These are phyloP conservation scores for Huntiella bhutanensis DNA, from an alignment of 2,329 filamentous ascomycete genomes.

Conservation along the genomic window DNA sequence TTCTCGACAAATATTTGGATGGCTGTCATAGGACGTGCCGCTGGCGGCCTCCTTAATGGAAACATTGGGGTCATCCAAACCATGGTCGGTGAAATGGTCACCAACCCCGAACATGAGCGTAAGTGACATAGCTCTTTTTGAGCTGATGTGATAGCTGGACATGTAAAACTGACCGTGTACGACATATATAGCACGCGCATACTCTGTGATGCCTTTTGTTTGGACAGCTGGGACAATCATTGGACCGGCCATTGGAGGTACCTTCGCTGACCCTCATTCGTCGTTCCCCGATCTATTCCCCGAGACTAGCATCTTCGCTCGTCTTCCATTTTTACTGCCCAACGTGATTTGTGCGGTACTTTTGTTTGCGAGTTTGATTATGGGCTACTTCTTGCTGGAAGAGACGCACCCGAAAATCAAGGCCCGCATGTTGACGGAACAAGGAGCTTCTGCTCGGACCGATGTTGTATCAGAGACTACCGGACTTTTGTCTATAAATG, in stretches of 20 bases:
- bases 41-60: conserved; percentile 73
- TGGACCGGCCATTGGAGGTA: conserved; percentile 72
- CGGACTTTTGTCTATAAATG: conserved; percentile 37
- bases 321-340: conserved; percentile 72
- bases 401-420: conserved; percentile 81
- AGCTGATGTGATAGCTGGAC: background rate
- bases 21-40: conserved; percentile 53
- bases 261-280: conserved; percentile 59
- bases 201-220: conserved; percentile 84
- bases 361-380: conserved; percentile 58
- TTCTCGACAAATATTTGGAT: conserved; percentile 70
- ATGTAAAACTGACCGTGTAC: background rate
- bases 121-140: conserved; percentile 20
- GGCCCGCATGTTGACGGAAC: conserved; percentile 20
- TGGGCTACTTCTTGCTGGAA: conserved; percentile 63
- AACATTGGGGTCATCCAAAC: conserved; percentile 85
- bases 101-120: conserved; percentile 72
- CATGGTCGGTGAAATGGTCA: conserved; percentile 81
- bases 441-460: background rate
- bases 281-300: conserved; percentile 58
- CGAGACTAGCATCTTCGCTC: conserved; percentile 47
- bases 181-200: conserved; percentile 46
- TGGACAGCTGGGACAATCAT: conserved; percentile 84
- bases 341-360: conserved; percentile 68
- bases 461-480: conserved; percentile 45